A percentile compares a stretch with the other conserved stretches of the same genome.
These are phyloP conservation scores for Perkinsus chesapeaki DNA, from an alignment of 169 alveolate species.

Conservation along the genomic window DNA sequence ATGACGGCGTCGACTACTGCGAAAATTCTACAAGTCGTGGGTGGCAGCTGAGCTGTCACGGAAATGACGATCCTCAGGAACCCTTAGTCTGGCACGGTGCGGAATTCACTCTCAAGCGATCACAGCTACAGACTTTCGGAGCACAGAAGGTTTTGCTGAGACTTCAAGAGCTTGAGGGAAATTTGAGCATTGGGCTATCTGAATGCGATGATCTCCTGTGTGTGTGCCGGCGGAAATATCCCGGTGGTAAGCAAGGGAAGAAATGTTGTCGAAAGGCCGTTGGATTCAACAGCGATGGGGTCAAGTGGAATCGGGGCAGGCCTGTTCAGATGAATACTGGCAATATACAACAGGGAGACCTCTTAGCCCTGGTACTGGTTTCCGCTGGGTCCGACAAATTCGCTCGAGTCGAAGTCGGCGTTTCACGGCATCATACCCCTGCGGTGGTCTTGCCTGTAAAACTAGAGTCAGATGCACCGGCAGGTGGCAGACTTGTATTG, in stretches of 20 bases:
- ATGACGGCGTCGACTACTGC: background rate
- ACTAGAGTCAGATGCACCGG: background rate
- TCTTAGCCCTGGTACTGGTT: background rate
- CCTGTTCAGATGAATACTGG: background rate
- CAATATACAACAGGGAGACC: background rate
- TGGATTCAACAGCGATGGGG: background rate
- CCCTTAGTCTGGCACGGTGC: background rate
- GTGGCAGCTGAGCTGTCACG: background rate
- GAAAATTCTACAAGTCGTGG: background rate
- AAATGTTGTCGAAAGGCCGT: background rate
- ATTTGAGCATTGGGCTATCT: background rate
- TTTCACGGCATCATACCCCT: background rate
- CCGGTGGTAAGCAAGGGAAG: background rate
- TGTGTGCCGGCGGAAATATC: background rate
- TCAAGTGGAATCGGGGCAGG: background rate
- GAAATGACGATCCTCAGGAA: background rate
- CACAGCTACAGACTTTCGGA: background rate
- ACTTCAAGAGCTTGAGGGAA: background rate
- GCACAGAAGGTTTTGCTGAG: background rate
- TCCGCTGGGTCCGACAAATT: background rate
- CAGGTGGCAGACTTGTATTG: background rate
- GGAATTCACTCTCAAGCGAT: background rate
- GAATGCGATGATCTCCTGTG: background rate
- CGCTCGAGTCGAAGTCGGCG: background rate
- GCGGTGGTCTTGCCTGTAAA: background rate